Evolutionary conservation across 2,329 filamentous ascomycete species (phyloP).

Genomic region (Karstenula rhodostoma): DNA sequence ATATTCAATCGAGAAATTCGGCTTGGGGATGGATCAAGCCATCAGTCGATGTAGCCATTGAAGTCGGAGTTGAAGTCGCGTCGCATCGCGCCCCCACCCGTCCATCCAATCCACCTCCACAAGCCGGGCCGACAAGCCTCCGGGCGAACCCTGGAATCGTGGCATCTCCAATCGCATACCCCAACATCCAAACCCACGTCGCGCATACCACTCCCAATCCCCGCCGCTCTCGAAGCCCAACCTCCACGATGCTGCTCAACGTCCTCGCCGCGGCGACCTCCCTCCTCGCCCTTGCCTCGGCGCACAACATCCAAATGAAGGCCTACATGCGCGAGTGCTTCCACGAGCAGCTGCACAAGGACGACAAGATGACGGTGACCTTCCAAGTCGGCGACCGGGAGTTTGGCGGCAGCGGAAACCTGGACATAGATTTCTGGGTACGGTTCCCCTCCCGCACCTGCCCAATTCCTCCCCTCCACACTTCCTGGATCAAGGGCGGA

Average conservation of each 20-base stretch:
- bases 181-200: conserved; percentile 4
- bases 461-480: too few relatives aligned
- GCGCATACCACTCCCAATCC: conserved; percentile 17
- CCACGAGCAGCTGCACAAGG: conserved; percentile 88
- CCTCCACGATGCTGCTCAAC: conserved; percentile 44
- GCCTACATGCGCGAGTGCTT: conserved; percentile 97
- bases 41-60: not conserved
- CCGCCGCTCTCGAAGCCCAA: conserved; percentile 20
- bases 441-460: conserved; percentile 11
- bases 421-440: conserved; percentile 99
- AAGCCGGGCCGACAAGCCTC: conserved; percentile 13
- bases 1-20: not conserved
- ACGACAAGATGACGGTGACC: conserved; percentile 98
- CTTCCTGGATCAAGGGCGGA: conserved; percentile 1
- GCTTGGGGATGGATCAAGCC: not conserved
- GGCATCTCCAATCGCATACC: conserved; percentile 37
- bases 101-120: conserved; percentile 21
- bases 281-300: conserved; percentile 70
- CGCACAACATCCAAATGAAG: conserved; percentile 95
- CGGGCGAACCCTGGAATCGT: conserved; percentile 17
- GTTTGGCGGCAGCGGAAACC: conserved; percentile 90
- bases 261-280: conserved; percentile 58
- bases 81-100: conserved; percentile 17
- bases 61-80: not conserved
- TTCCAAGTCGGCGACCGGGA: conserved; percentile 98